Evolutionary conservation across 2,329 filamentous ascomycete species (phyloP).

Genomic region (Pseudogymnoascus pannorum): DNA sequence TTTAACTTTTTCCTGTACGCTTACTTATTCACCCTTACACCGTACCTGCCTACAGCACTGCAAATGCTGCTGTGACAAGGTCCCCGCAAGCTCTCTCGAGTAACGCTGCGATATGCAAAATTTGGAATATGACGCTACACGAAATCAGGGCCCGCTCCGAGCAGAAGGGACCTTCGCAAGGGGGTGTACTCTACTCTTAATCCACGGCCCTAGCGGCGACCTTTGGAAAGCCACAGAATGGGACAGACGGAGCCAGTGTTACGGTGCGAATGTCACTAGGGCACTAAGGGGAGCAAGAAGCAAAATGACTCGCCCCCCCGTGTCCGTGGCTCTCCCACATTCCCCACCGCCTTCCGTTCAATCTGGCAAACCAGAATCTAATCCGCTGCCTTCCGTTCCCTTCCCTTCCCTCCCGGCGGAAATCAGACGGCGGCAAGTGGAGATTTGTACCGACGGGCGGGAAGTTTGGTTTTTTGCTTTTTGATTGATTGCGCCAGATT

Average conservation of each 20-base stretch:
- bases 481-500: not conserved
- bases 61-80: no score
- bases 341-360: no score
- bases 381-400: not conserved
- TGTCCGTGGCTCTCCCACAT: not conserved
- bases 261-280: no score
- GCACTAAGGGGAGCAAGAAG: no score
- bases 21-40: no score
- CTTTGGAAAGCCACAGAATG: not conserved
- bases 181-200: no score
- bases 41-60: no score
- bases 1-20: no score
- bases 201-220: no score
- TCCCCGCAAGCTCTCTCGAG: no score
- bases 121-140: not conserved
- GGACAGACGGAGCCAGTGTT: not conserved
- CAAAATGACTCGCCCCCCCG: not conserved
- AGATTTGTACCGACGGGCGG: not conserved
- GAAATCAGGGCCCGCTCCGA: not conserved
- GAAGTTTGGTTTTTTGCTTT: no score
- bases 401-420: not conserved
- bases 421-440: not conserved
- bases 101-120: not conserved
- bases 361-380: not conserved
- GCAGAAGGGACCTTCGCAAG: not conserved